A percentile compares a stretch with the other conserved stretches of the same genome.
Conservation (phyloP, 2,329 filamentous ascomycete species). For the Zalaria sp. region DNA sequence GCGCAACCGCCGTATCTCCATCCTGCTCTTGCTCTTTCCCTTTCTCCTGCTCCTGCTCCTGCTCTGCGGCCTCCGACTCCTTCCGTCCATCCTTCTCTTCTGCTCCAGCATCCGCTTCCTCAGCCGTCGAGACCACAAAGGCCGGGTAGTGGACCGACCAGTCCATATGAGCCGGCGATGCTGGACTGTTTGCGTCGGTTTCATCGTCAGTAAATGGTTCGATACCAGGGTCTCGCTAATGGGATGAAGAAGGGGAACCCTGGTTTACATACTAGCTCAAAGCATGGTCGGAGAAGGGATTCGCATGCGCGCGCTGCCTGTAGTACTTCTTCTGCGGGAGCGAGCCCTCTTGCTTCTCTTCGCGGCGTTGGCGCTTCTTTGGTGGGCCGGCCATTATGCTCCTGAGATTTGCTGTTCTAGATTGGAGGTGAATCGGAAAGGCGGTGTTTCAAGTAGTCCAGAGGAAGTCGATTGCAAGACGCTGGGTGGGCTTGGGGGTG, state of each 20-base stretch:
- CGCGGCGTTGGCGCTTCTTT: constrained; percentile 30
- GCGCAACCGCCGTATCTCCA: no score
- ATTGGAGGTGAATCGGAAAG: no score
- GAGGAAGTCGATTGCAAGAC: no score
- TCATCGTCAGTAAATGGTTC: no score
- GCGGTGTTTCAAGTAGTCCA: no score
- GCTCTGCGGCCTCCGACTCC: constrained; percentile 3
- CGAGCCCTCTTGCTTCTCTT: constrained; percentile 31
- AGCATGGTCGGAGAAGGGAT: constrained; percentile 91
- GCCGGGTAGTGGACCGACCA: constrained; percentile 77
- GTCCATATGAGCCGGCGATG: constrained; percentile 71
- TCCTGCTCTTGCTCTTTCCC: constrained; percentile 6
- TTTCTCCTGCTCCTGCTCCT: constrained; percentile 5
- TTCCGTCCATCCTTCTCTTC: constrained; percentile 6
- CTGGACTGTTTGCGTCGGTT: constrained; percentile 43
- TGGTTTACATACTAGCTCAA: constrained; percentile 60
- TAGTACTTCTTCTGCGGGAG: constrained; percentile 94
- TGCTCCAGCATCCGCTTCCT: constrained; percentile 13
- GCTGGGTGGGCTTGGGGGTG: no score
- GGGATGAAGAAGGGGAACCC: no score
- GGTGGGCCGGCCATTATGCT: constrained; percentile 19
- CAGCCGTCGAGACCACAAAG: constrained; percentile 50
- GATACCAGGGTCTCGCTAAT: no score
- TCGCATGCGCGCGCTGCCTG: constrained; percentile 89
- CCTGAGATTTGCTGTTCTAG: no score